Base-by-base conservation (phyloP, 305 asterid genomes). In the Fraxinus baroniana region DNA sequence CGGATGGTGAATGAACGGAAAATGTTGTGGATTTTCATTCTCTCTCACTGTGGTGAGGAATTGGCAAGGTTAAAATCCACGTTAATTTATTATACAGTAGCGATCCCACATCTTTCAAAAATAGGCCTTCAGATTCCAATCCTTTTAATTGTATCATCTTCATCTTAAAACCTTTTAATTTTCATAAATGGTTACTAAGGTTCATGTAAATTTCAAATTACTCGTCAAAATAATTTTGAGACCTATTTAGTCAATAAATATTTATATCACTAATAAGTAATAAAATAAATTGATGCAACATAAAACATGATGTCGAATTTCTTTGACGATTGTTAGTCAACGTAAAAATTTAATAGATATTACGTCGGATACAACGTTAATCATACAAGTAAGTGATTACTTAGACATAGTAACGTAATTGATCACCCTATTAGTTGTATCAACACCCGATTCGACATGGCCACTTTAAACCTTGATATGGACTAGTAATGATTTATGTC, bases 21-120 rank as follows among this genome's bases (percentile, higher is more conserved):
- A 70, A 83, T 66, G 60, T 78, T 15, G 62, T 80, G 76, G 73
- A 87, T 79, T 52, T 76, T 80, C 89, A 87, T 87, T 62, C 41
- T 30, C 35, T 10, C 8, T 10, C 76, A 32, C 44, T 68, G 74
- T 64, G 73, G 22, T 0, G 39, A 70, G 12, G 35, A 66, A 70
- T 15, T 4, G 72, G 72, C 33, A 64, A 24, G 33, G 72, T n/a
- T n/a, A 46, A n/a, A 52, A 17, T 17, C 1, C 62, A 1, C 7
- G 22, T 17, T 46, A 3, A 49, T 17, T 49, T 15, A 15, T 49
- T 49, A 4, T 49, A 17, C 7, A 15, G 62, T 49, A 49, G 62
- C 2, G 2, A 49, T 49, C 62, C 62, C 22, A 49, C 20, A 4
- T 49, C 7, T 49, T 15, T 49, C 62, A 49, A 44, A 44, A 44